phyloP scores from a whole-genome alignment of 805 yeast species.

The Metschnikowia cubensis region DNA sequence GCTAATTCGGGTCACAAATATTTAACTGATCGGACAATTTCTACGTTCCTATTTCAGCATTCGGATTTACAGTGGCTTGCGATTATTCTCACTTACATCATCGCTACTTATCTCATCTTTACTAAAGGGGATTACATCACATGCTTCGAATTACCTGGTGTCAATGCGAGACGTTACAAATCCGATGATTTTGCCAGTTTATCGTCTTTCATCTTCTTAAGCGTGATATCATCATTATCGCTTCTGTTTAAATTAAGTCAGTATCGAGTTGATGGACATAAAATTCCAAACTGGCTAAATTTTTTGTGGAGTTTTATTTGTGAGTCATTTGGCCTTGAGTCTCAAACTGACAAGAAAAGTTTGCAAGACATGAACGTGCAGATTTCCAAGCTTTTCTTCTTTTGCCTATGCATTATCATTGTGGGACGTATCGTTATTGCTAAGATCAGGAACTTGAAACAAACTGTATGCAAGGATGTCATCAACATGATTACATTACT shows the following conservation, averaged over 20 bases:
- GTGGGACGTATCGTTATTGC: slow-evolving; percentile 26
- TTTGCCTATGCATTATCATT: slow-evolving; percentile 24
- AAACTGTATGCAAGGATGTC: slow-evolving; percentile 31
- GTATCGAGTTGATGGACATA: slow-evolving; percentile 51
- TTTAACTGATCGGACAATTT: slow-evolving; percentile 36
- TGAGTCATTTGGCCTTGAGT: slow-evolving; percentile 23
- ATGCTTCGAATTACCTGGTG: slow-evolving; percentile 16
- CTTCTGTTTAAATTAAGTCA: slow-evolving; percentile 54
- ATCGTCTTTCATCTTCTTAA: slow-evolving; percentile 43
- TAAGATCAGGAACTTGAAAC: slow-evolving; percentile 20
- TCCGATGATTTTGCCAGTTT: slow-evolving; percentile 23
- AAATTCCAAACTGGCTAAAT: slow-evolving; percentile 40
- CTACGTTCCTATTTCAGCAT: slow-evolving; percentile 36
- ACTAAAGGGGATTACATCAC: slow-evolving; percentile 25
- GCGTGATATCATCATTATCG: slow-evolving; percentile 43
- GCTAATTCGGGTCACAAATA: slow-evolving; percentile 87
- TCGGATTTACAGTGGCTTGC: slow-evolving; percentile 45
- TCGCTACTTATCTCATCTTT: slow-evolving; percentile 18
- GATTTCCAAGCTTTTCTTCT: slow-evolving; percentile 24
- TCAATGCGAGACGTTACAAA: slow-evolving; percentile 3
- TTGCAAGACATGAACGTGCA: slow-evolving; percentile 24
- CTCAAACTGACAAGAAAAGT: slow-evolving; percentile 8
- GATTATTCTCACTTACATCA: slow-evolving; percentile 37
- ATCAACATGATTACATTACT: slow-evolving; percentile 36
- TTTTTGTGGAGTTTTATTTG: slow-evolving; percentile 27